Conservation (phyloP, 148 eudicot genomes). For the Spergularia bocconei region DNA sequence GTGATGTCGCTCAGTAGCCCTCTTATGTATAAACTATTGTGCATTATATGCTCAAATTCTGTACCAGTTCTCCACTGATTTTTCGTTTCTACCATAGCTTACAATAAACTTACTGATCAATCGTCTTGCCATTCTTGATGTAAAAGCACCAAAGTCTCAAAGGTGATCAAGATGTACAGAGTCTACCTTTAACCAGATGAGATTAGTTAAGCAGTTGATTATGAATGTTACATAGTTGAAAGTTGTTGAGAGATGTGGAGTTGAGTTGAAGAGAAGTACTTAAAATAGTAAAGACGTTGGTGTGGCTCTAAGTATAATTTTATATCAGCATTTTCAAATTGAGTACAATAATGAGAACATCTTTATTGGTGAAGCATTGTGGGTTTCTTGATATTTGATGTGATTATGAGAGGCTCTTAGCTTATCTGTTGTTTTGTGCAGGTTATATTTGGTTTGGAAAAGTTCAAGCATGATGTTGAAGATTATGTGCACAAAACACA, state of each 20-base stretch:
- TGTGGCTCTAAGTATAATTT: not conserved
- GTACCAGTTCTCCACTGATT: not conserved
- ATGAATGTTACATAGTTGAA: not conserved
- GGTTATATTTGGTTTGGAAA: constrained; percentile 94
- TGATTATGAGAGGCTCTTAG: not conserved
- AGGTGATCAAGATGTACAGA: not conserved
- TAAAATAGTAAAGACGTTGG: not conserved
- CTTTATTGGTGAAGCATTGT: no score
- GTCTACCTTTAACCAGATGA: not conserved
- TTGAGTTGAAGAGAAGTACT: not conserved
- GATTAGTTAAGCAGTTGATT: not conserved
- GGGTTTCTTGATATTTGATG: not conserved
- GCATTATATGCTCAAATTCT: not conserved
- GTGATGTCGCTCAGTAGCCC: not conserved
- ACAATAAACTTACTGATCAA: no score
- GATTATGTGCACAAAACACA: constrained; percentile 58
- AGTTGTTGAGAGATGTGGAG: not conserved
- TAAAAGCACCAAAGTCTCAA: not conserved
- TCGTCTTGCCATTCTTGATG: not conserved
- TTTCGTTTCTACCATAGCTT: no score
- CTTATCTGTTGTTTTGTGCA: constrained; percentile 29
- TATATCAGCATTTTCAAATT: no score
- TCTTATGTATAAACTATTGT: not conserved
- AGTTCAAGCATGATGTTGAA: constrained; percentile 68
- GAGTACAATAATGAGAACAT: no score